Evolutionary conservation across 768 basidiomycete genomes (phyloP).

Genomic region (Porphyrellus cyaneotinctus): DNA sequence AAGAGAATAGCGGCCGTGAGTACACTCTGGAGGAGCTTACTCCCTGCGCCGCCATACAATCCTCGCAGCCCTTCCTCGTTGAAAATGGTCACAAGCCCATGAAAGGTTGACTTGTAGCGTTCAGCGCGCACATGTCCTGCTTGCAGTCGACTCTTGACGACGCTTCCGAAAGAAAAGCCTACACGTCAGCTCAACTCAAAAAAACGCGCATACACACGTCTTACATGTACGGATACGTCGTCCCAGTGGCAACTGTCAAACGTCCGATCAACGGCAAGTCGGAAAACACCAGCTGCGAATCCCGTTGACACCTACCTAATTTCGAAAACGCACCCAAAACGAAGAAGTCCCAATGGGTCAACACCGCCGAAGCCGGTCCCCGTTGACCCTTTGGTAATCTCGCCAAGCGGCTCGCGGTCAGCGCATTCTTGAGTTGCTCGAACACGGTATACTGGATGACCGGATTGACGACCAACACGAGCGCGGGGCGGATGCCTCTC

Average conservation of each 20-base stretch:
- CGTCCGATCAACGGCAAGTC: not conserved
- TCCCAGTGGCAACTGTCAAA: slow-evolving; percentile 46
- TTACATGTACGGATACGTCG: slow-evolving; percentile 76
- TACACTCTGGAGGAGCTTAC: slow-evolving; percentile 89
- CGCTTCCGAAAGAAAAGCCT: slow-evolving; percentile 28
- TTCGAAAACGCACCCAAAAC: slow-evolving; percentile 93
- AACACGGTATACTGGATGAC: slow-evolving; percentile 92
- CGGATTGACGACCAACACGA: slow-evolving; percentile 91
- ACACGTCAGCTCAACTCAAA: not conserved
- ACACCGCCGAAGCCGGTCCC: slow-evolving; percentile 41
- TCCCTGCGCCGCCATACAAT: slow-evolving; percentile 80
- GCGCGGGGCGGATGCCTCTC: slow-evolving; percentile 91
- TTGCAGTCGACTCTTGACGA: slow-evolving; percentile 77
- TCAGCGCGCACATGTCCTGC: slow-evolving; percentile 65
- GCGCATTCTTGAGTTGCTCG: slow-evolving; percentile 87
- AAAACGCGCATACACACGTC: slow-evolving; percentile 14
- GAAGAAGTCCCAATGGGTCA: slow-evolving; percentile 91
- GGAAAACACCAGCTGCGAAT: not conserved
- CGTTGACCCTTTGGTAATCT: slow-evolving; percentile 47
- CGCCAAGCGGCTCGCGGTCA: slow-evolving; percentile 60
- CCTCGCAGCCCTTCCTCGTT: slow-evolving; percentile 77
- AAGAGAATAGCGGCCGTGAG: slow-evolving; percentile 94
- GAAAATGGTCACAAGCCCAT: slow-evolving; percentile 76
- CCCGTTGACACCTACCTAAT: slow-evolving; percentile 47
- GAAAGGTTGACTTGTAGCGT: slow-evolving; percentile 70